phyloP scores from a whole-genome alignment of 148 eudicot genomes.

The Polygonum aviculare region DNA sequence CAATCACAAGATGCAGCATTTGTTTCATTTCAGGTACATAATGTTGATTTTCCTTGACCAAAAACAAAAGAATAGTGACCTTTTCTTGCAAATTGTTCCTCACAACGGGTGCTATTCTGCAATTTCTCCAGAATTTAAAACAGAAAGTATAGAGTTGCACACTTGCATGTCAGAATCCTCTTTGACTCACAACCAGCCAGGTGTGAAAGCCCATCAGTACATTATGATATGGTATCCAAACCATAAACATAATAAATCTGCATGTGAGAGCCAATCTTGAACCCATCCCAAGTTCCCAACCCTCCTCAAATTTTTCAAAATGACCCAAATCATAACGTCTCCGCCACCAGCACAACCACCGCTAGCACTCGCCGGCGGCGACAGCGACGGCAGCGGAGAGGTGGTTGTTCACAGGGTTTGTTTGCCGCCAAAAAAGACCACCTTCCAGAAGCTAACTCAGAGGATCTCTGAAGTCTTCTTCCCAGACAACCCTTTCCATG shows the following conservation, averaged over 20 bases:
- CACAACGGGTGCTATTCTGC: too few species aligned
- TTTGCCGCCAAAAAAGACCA: conserved; percentile 60
- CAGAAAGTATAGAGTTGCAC: neutral
- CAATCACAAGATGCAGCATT: too few species aligned
- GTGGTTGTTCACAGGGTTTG: conserved; percentile 57
- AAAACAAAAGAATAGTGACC: too few species aligned
- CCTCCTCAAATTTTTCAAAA: neutral
- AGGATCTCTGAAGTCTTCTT: conserved; percentile 72
- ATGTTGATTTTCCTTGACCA: too few species aligned
- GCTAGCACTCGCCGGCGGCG: neutral
- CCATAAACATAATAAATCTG: neutral
- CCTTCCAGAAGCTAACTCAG: conserved; percentile 42
- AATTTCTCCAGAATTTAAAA: neutral
- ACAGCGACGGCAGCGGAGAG: neutral
- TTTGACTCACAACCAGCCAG: neutral
- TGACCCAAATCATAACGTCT: conserved; percentile 14
- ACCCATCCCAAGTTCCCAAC: neutral
- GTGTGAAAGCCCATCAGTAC: neutral
- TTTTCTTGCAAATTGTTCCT: too few species aligned
- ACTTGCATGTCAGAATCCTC: neutral
- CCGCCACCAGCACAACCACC: neutral
- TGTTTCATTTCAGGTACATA: too few species aligned
- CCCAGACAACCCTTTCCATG: conserved; percentile 81
- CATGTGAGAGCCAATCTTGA: neutral
- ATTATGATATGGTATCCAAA: neutral